These are phyloP conservation scores for Candida orba DNA, from an alignment of 805 yeast species.

Conservation along the genomic window DNA sequence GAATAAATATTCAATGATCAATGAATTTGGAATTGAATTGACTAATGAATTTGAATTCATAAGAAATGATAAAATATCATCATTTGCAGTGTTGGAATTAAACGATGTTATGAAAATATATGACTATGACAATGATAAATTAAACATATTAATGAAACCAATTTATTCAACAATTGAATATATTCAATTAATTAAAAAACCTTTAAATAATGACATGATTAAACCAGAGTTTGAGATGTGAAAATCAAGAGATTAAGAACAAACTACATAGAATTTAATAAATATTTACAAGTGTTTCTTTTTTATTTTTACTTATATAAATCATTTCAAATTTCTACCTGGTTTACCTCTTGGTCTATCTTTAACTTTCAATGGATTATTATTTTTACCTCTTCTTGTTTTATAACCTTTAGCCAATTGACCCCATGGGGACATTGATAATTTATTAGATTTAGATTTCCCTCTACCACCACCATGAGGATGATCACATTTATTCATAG, in stretches of 20 bases:
- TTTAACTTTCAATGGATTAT: conserved; percentile 75
- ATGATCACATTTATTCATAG: conserved; percentile 96
- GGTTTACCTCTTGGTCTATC: conserved; percentile 83
- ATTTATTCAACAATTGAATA: conserved; percentile 2
- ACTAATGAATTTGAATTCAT: not conserved
- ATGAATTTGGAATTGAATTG: not conserved
- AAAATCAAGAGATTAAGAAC: too few relatives aligned
- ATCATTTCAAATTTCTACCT: conserved; percentile 11
- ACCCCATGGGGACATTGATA: conserved; percentile 96
- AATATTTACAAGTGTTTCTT: conserved; percentile 1
- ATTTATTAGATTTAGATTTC: conserved; percentile 92
- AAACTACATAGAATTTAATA: not conserved
- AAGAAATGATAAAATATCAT: not conserved
- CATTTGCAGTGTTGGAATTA: conserved; percentile 1
- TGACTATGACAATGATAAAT: conserved; percentile 3
- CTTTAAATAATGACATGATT: not conserved
- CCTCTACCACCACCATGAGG: conserved; percentile 99
- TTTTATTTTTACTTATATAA: too few relatives aligned
- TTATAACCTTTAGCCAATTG: conserved; percentile 85
- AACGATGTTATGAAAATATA: not conserved
- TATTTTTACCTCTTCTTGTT: conserved; percentile 87
- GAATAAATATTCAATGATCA: not conserved
- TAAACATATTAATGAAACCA: not conserved
- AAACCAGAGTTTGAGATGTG: conserved; percentile 1
- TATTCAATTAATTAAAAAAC: not conserved